Percentiles rank a stretch among this genome's conserved stretches.
These are phyloP conservation scores for Saccharomycopsis lassenensis DNA, from an alignment of 805 yeast species.

Conservation along the genomic window DNA sequence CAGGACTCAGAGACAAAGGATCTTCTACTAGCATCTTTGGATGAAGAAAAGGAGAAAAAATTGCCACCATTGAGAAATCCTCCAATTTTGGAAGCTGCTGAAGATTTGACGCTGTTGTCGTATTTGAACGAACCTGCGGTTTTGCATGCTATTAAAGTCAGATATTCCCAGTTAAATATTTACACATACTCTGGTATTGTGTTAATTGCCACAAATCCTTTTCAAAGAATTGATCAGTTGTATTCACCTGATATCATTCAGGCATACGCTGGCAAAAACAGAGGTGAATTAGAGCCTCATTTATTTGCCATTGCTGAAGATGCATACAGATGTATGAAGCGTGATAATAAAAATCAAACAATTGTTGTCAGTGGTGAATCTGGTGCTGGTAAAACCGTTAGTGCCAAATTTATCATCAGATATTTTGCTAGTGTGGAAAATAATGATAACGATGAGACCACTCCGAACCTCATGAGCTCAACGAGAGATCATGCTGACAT, in stretches of 20 bases:
- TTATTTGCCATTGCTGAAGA: conserved; percentile 96
- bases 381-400: conserved; percentile 97
- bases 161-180: conserved; percentile 83
- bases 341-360: conserved; percentile 79
- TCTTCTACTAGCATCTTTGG: conserved; percentile 24
- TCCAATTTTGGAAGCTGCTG: conserved; percentile 84
- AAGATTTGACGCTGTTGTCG: conserved; percentile 85
- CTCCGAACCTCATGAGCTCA: conserved; percentile 28
- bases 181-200: conserved; percentile 97
- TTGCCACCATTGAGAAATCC: conserved; percentile 85
- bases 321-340: conserved; percentile 89
- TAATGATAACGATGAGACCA: conserved; percentile 24
- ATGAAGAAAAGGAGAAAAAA: conserved; percentile 40
- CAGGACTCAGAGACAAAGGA: conserved; percentile 23
- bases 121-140: conserved; percentile 95
- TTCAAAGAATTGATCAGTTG: conserved; percentile 81
- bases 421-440: conserved; percentile 88
- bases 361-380: conserved; percentile 96
- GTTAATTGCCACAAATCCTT: conserved; percentile 91
- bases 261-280: conserved; percentile 82
- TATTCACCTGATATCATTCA: conserved; percentile 90
- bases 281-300: conserved; percentile 96
- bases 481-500: conserved; percentile 43
- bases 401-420: conserved; percentile 95
- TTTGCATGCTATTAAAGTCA: conserved; percentile 79